Evolutionary conservation across 768 basidiomycete species (phyloP), one percentile per base, ranked within the genome.

Genomic region (Cystofilobasidium ferigula): DNA sequence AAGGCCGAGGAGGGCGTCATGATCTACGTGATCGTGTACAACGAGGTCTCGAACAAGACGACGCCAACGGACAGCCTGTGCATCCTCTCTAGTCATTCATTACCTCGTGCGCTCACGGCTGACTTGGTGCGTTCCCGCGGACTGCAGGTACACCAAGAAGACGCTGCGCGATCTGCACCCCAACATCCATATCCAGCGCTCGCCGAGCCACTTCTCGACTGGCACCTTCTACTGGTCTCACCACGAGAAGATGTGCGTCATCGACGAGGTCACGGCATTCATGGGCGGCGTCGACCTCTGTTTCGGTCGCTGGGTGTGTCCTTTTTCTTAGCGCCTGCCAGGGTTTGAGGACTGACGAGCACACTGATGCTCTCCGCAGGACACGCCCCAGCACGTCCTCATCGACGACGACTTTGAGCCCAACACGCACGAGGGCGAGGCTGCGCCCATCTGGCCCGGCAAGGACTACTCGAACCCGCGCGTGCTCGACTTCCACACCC

Each of bases 151-250:
- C 75, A 80, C 93, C 34, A 99, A 99, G 72, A 87, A 88, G 71
- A 82, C 82, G 34, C 75, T 99, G 32, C 81, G 81, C 26, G 81
- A 80, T 0, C 77, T 99, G 16, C 94, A 98, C 74, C 84, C 85
- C 4, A 97, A 98, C 76, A 87, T 99, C 62, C 85, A 92, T 84
- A 85, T 98, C 2, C 95, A 99, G 73, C 85, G 95, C 30, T 97
- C 94, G 6, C 95, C 95, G 0, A 94, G 90, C 2, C 95, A 99
- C 77, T 91, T 97, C 76, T 87, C 90, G 74, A 95, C 93, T 0
- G 93, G 93, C 16, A 98, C 92, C 2, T 91, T 94, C 75, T 93
- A 95, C 74, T 99, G 95, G 95, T 93, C 94, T 32, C 95, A 98
- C 78, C 95, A 98, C 76, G 95, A 99, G 80, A 99, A 99, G 74